A percentile compares a stretch with the other conserved stretches of the same genome.
Conservation (phyloP, 2,329 filamentous ascomycete species). For the Triangularia verruculosa region DNA sequence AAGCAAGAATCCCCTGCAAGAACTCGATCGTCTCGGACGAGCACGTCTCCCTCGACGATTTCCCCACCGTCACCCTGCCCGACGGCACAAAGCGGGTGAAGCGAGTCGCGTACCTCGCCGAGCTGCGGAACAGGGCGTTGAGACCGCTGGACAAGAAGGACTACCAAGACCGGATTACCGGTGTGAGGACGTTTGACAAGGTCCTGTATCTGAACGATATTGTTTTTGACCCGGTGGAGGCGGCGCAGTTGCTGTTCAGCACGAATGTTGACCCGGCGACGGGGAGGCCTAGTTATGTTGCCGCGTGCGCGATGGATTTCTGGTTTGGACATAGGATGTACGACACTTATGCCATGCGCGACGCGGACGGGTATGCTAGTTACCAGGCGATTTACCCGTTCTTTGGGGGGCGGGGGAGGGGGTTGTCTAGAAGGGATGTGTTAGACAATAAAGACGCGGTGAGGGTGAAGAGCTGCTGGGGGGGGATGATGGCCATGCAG, state of each 20-base stretch:
- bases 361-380: conserved; percentile 60
- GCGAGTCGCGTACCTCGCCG: conserved; percentile 70
- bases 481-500: conserved; percentile 69
- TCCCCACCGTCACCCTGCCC: conserved; percentile 60
- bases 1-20: conserved; percentile 42
- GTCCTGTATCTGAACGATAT: conserved; percentile 69
- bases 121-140: conserved; percentile 68
- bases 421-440: conserved; percentile 59
- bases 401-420: conserved; percentile 54
- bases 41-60: conserved; percentile 52
- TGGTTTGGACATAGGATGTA: conserved; percentile 66
- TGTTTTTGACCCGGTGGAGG: conserved; percentile 48
- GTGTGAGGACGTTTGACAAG: conserved; percentile 48
- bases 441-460: conserved; percentile 61
- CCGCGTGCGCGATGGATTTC: conserved; percentile 70
- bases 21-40: conserved; percentile 58
- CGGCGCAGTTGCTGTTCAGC: conserved; percentile 58
- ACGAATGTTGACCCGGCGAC: conserved; percentile 37
- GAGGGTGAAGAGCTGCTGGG: conserved; percentile 71
- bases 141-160: conserved; percentile 55
- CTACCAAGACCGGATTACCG: conserved; percentile 31
- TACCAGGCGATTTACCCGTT: conserved; percentile 67
- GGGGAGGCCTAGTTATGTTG: conserved; percentile 59
- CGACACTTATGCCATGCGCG: conserved; percentile 70
- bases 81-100: conserved; percentile 63